phyloP scores from a whole-genome alignment of 148 eudicot species.

The Cornus suecica region DNA sequence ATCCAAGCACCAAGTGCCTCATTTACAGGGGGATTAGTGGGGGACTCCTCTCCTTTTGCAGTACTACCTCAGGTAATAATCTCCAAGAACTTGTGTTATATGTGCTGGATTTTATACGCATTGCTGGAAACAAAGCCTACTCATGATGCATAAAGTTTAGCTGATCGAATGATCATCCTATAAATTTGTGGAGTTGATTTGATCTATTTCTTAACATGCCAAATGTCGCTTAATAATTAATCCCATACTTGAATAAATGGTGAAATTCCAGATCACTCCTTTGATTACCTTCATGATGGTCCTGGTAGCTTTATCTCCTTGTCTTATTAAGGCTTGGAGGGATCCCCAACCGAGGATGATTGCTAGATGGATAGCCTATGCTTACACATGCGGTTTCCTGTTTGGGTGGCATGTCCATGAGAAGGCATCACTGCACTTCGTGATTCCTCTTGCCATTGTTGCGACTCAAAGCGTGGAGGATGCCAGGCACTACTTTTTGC shows the following conservation, averaged over 20 bases:
- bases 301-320: constrained; percentile 71
- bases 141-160: background rate
- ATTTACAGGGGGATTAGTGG: constrained; percentile 94
- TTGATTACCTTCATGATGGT: constrained; percentile 67
- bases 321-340: constrained; percentile 80
- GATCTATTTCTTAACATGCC: background rate
- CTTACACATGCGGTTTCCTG: constrained; percentile 87
- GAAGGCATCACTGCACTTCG: constrained; percentile 90
- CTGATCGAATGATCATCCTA: background rate
- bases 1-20: constrained; percentile 75
- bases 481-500: constrained; percentile 75
- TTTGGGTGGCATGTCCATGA: constrained; percentile 99
- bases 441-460: constrained; percentile 78
- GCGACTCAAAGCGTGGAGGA: constrained; percentile 61
- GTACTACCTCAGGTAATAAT: constrained; percentile 72
- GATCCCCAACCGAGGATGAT: constrained; percentile 75
- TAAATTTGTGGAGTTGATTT: background rate
- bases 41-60: constrained; percentile 93
- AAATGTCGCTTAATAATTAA: constrained; percentile 1
- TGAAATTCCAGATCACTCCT: constrained; percentile 68
- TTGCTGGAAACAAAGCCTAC: background rate
- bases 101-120: background rate
- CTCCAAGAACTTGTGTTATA: background rate
- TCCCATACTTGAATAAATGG: background rate
- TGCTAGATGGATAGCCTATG: constrained; percentile 87